phyloP scores from a whole-genome alignment of 2,329 filamentous ascomycete genomes.

The Fusarium sarcochroum region DNA sequence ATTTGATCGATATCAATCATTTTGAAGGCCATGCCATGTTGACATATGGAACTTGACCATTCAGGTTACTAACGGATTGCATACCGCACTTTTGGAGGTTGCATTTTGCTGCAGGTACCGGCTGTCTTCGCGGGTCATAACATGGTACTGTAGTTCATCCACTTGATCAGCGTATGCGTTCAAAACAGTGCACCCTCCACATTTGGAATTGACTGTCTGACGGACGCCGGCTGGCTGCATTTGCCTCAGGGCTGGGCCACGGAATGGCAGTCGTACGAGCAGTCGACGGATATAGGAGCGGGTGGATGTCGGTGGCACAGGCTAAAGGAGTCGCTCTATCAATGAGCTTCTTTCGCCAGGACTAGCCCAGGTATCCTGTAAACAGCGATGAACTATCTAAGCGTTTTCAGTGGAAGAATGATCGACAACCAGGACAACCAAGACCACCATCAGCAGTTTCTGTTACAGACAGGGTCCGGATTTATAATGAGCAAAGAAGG shows the following conservation, averaged over 20 bases:
- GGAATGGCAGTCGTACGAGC: slow-evolving; percentile 42
- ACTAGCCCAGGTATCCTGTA: background rate
- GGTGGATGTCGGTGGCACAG: slow-evolving; percentile 19
- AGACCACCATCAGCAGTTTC: slow-evolving; percentile 18
- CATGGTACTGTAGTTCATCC: background rate
- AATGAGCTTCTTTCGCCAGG: slow-evolving; percentile 4
- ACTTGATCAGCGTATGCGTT: slow-evolving; percentile 12
- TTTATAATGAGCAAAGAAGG: slow-evolving; percentile 18
- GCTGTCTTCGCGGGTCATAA: background rate
- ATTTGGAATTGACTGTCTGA: slow-evolving; percentile 26
- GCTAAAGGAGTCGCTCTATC: slow-evolving; percentile 35
- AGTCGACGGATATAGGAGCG: slow-evolving; percentile 36
- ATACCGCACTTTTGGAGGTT: slow-evolving; percentile 31
- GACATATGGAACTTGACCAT: slow-evolving; percentile 14
- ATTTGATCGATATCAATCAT: background rate
- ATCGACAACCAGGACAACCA: slow-evolving; percentile 32
- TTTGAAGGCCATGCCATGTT: slow-evolving; percentile 3
- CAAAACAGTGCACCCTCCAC: slow-evolving; percentile 21
- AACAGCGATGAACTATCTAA: slow-evolving; percentile 12
- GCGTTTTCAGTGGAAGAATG: slow-evolving; percentile 21
- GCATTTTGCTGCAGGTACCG: slow-evolving; percentile 47
- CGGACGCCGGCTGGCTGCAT: slow-evolving; percentile 32
- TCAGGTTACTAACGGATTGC: slow-evolving; percentile 15
- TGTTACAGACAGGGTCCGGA: slow-evolving; percentile 28
- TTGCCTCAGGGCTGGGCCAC: slow-evolving; percentile 32